These are phyloP conservation scores for Quercus aquifolioides DNA, from an alignment of 306 rosid genomes.

Conservation along the genomic window DNA sequence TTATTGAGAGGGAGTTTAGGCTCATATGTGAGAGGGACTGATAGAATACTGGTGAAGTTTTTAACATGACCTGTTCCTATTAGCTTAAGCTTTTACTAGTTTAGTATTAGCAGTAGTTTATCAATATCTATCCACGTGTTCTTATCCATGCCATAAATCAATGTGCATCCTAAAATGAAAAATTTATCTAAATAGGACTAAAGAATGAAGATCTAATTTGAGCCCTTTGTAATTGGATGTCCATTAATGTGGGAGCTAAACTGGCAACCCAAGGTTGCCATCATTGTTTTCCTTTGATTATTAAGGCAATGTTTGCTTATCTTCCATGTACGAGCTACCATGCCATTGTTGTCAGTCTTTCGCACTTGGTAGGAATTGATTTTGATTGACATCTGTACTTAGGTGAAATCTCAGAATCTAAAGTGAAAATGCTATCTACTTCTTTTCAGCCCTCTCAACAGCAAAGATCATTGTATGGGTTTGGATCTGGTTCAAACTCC, in stretches of 20 bases:
- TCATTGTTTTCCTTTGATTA: not conserved
- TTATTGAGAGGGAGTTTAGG: too few relatives aligned
- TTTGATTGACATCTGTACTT: slow-evolving; percentile 1
- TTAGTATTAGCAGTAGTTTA: too few relatives aligned
- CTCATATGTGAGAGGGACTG: too few relatives aligned
- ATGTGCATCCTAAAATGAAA: not conserved
- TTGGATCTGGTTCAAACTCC: slow-evolving; percentile 70
- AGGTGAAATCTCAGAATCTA: not conserved
- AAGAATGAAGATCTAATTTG: not conserved
- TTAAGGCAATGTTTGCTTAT: slow-evolving; percentile 4
- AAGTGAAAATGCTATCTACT: slow-evolving; percentile 10
- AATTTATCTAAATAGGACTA: not conserved
- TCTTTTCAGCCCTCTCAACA: slow-evolving; percentile 70
- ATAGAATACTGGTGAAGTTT: too few relatives aligned
- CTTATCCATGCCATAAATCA: not conserved
- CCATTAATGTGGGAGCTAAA: not conserved
- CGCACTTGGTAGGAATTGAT: slow-evolving; percentile 3
- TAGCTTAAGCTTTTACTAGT: too few relatives aligned
- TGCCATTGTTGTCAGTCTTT: slow-evolving; percentile 6
- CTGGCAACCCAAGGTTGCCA: not conserved
- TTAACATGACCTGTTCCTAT: too few relatives aligned
- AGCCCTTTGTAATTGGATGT: not conserved
- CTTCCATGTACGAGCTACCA: not conserved
- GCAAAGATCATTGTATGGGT: slow-evolving; percentile 60
- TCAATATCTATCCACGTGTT: too few relatives aligned